Conservation (phyloP, 495 filamentous ascomycete species). For the Symbiotaphrina buchneri region DNA sequence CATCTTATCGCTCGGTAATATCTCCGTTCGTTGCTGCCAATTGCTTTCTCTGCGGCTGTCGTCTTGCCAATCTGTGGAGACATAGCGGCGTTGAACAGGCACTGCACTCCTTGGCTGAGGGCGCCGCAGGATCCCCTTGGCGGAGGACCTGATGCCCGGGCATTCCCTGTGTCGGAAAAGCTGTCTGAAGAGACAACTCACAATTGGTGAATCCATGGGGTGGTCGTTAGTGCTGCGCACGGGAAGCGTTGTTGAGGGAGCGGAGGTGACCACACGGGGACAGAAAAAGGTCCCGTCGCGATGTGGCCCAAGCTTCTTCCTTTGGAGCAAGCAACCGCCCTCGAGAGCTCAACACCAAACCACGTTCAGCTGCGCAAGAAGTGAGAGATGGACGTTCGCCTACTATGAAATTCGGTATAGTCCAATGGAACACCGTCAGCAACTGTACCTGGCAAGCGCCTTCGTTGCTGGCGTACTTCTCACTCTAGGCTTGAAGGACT, state of each 20-base stretch:
- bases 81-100: no score
- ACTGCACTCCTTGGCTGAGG: constrained; percentile 7
- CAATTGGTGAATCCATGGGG: constrained; percentile 61
- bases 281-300: neutral
- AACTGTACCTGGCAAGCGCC: constrained; percentile 27
- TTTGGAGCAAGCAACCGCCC: no score
- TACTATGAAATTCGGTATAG: neutral
- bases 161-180: constrained; percentile 59
- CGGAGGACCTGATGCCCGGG: constrained; percentile 28
- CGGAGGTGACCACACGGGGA: neutral
- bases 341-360: no score
- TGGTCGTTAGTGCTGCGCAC: neutral
- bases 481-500: constrained; percentile 51
- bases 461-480: constrained; percentile 52
- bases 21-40: constrained; percentile 64
- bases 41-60: constrained; percentile 19
- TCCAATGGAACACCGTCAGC: constrained; percentile 5
- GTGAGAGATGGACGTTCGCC: constrained; percentile 2
- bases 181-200: constrained; percentile 60
- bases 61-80: constrained; percentile 8
- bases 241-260: neutral
- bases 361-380: no score
- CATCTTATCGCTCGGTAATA: constrained; percentile 48
- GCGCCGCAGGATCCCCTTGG: constrained; percentile 7
- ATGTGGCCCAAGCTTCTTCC: no score